Evolutionary conservation across 1,284 basidiomycete species (phyloP).

Genomic region (Pterulicium gracile): DNA sequence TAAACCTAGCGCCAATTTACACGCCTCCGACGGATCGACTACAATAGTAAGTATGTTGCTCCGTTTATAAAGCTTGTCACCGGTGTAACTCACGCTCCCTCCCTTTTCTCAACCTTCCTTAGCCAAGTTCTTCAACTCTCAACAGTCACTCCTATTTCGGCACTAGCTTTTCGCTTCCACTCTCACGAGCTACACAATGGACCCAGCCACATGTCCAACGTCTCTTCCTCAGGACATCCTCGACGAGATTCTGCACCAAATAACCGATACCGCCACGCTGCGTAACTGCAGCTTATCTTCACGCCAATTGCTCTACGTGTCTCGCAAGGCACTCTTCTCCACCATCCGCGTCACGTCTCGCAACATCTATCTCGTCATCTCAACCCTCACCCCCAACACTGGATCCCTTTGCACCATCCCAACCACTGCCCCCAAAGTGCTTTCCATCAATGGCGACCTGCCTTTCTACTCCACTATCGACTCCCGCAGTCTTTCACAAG

Average conservation of each 20-base stretch:
- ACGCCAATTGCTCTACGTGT: neutral
- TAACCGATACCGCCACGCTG: neutral
- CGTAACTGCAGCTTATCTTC: neutral
- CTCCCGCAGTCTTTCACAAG: neutral
- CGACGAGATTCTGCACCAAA: neutral
- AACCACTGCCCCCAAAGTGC: neutral
- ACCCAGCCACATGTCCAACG: no score
- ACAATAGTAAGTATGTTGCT: no score
- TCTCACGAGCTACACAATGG: no score
- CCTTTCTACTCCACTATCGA: neutral
- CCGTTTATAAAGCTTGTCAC: no score
- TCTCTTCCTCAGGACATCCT: neutral
- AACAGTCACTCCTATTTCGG: no score
- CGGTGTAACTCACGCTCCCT: no score
- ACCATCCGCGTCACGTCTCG: neutral
- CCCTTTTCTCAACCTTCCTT: no score
- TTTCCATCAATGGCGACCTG: neutral
- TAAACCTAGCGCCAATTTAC: no score
- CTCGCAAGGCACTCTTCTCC: neutral
- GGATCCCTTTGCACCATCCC: neutral
- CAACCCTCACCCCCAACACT: neutral
- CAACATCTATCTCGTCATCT: neutral
- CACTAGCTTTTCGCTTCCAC: no score
- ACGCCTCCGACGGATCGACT: no score
- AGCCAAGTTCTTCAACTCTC: no score